phyloP scores from a whole-genome alignment of 345 rosid genomes.

The Sisymbrium altissimum region DNA sequence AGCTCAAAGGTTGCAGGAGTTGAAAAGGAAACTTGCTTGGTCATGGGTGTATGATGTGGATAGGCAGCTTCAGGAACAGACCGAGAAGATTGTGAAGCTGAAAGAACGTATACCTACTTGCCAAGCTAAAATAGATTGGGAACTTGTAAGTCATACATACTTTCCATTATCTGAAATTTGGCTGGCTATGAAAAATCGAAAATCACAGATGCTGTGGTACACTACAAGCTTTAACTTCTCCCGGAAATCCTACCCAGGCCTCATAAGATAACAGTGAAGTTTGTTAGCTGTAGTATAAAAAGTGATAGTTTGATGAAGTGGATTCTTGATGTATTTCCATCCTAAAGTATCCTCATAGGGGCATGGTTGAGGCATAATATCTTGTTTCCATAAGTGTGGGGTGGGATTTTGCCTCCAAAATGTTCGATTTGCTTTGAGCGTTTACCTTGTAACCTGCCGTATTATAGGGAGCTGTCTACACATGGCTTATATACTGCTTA shows the following conservation, averaged over 20 bases:
- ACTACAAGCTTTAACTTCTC: not conserved
- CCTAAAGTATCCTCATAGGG: not conserved
- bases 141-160: constrained; percentile 50
- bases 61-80: constrained; percentile 59
- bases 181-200: not conserved
- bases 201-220: not conserved
- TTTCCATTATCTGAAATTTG: constrained; percentile 7
- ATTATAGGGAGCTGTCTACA: not conserved
- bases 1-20: constrained; percentile 60
- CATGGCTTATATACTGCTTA: not conserved
- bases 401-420: not conserved
- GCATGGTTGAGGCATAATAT: not conserved
- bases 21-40: constrained; percentile 93
- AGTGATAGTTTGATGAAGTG: not conserved
- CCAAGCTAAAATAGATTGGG: constrained; percentile 83
- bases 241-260: not conserved
- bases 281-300: not conserved
- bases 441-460: not conserved
- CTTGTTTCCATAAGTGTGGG: constrained; percentile 2
- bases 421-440: not conserved
- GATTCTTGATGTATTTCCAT: not conserved
- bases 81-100: constrained; percentile 54
- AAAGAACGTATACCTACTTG: constrained; percentile 82
- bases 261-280: not conserved
- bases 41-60: constrained; percentile 88